phyloP scores from a whole-genome alignment of 2,329 filamentous ascomycete species.

The Aureobasidium subglaciale region DNA sequence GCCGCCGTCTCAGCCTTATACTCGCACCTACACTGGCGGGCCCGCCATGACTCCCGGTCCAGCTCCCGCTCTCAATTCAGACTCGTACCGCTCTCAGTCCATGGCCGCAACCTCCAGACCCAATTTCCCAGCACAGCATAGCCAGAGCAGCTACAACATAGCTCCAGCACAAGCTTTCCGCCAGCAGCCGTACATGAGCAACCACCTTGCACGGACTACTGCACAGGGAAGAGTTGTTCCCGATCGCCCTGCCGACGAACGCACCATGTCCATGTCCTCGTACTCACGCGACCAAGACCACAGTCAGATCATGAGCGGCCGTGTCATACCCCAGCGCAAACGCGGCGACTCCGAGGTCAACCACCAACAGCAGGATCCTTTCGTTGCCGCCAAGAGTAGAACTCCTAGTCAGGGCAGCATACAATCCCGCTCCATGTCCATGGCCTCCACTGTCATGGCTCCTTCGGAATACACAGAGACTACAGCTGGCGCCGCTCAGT shows the following conservation, averaged over 20 bases:
- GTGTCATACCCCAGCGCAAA: slow-evolving; percentile 66
- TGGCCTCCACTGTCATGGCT: slow-evolving; percentile 74
- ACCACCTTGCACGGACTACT: slow-evolving; percentile 67
- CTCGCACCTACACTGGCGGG: slow-evolving; percentile 27
- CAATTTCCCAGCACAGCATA: slow-evolving; percentile 53
- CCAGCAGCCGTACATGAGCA: slow-evolving; percentile 62
- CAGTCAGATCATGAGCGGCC: slow-evolving; percentile 82
- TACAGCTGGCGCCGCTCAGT: slow-evolving; percentile 19
- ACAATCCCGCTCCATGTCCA: slow-evolving; percentile 72
- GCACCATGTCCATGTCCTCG: slow-evolving; percentile 92
- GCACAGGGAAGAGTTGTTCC: slow-evolving; percentile 87
- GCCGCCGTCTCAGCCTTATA: slow-evolving; percentile 42
- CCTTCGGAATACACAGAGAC: slow-evolving; percentile 32
- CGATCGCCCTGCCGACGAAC: slow-evolving; percentile 74
- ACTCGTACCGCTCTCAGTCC: slow-evolving; percentile 87
- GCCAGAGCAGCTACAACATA: slow-evolving; percentile 50
- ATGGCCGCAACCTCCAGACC: slow-evolving; percentile 71
- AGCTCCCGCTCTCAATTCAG: slow-evolving; percentile 65
- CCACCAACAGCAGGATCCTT: slow-evolving; percentile 5
- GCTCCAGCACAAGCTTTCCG: slow-evolving; percentile 70
- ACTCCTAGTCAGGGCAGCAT: slow-evolving; percentile 31
- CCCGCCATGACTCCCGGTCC: slow-evolving; percentile 32
- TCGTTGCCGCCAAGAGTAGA: slow-evolving; percentile 13
- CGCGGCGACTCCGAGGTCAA: slow-evolving; percentile 44
- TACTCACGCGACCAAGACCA: slow-evolving; percentile 71